A percentile compares a stretch with the other conserved stretches of the same genome.
Evolutionary conservation across 1,139 yeast genomes (phyloP).

Genomic region (Yamadazyma dendronema): DNA sequence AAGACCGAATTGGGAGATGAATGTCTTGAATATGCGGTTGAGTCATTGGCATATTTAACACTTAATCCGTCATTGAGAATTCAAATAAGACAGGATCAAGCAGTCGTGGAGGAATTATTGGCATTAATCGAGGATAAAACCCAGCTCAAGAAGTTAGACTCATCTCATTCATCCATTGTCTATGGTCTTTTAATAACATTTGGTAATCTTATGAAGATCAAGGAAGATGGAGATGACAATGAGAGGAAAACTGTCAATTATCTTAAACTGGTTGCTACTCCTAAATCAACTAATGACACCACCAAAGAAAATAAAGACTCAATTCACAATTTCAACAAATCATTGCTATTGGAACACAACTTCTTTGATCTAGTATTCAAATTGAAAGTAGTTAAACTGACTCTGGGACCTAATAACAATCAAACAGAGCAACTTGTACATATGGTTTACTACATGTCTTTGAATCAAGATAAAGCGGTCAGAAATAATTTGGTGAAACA

Average conservation of each 20-base stretch:
- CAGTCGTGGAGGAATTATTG: slow-evolving; percentile 23
- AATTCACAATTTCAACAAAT: slow-evolving; percentile 31
- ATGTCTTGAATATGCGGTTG: slow-evolving; percentile 28
- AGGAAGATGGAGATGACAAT: slow-evolving; percentile 17
- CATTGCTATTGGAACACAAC: slow-evolving; percentile 25
- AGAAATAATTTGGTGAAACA: slow-evolving; percentile 44
- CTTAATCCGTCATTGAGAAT: slow-evolving; percentile 33
- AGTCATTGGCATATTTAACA: slow-evolving; percentile 49
- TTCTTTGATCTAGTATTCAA: slow-evolving; percentile 26
- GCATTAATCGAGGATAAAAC: slow-evolving; percentile 11
- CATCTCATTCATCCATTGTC: slow-evolving; percentile 16
- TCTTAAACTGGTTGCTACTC: slow-evolving; percentile 35
- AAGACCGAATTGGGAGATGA: slow-evolving; percentile 3
- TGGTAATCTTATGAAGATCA: slow-evolving; percentile 34
- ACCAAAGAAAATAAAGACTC: slow-evolving; percentile 22
- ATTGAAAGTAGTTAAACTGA: slow-evolving; percentile 21
- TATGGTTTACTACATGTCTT: slow-evolving; percentile 27
- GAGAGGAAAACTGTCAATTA: slow-evolving; percentile 23
- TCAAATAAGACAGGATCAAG: slow-evolving; percentile 31
- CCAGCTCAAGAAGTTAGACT: slow-evolving; percentile 1
- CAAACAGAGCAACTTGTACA: slow-evolving; percentile 18
- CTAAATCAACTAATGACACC: slow-evolving; percentile 19
- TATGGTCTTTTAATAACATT: slow-evolving; percentile 42
- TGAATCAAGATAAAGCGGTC: slow-evolving; percentile 22
- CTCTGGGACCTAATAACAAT: slow-evolving; percentile 7